Evolutionary conservation across 805 yeast genomes (phyloP).

Genomic region (Suhomyces xylopsoci): DNA sequence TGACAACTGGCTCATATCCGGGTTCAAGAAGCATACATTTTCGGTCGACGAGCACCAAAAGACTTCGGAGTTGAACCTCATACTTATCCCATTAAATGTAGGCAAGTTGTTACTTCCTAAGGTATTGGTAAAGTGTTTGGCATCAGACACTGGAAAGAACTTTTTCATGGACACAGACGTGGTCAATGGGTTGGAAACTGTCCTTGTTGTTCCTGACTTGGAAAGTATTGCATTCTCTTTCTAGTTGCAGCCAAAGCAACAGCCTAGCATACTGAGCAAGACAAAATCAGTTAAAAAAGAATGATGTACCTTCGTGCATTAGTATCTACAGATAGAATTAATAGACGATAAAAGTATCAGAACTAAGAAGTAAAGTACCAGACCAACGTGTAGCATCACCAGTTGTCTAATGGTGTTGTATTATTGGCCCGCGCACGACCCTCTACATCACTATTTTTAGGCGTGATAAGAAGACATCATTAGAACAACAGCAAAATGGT

Average conservation of each 20-base stretch:
- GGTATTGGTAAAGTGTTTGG: conserved; percentile 38
- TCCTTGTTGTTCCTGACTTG: conserved; percentile 68
- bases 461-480: not conserved
- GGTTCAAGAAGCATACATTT: conserved; percentile 57
- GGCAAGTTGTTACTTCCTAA: conserved; percentile 73
- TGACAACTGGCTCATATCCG: conserved; percentile 82
- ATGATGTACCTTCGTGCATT: too few relatives aligned
- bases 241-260: conserved; percentile 1
- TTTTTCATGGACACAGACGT: conserved; percentile 57
- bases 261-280: too few relatives aligned
- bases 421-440: not conserved
- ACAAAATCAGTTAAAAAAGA: too few relatives aligned
- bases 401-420: not conserved
- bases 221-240: conserved; percentile 61
- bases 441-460: not conserved
- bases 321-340: not conserved
- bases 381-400: not conserved
- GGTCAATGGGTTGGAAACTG: conserved; percentile 63
- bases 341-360: not conserved
- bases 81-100: conserved; percentile 68
- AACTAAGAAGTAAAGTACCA: not conserved
- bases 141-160: conserved; percentile 24
- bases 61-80: conserved; percentile 32
- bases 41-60: conserved; percentile 19
- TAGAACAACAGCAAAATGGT: conserved; percentile 50